Evolutionary conservation across 1,139 yeast species (phyloP), one percentile per base, ranked within the genome.

Genomic region (Fermentozyma sake): DNA sequence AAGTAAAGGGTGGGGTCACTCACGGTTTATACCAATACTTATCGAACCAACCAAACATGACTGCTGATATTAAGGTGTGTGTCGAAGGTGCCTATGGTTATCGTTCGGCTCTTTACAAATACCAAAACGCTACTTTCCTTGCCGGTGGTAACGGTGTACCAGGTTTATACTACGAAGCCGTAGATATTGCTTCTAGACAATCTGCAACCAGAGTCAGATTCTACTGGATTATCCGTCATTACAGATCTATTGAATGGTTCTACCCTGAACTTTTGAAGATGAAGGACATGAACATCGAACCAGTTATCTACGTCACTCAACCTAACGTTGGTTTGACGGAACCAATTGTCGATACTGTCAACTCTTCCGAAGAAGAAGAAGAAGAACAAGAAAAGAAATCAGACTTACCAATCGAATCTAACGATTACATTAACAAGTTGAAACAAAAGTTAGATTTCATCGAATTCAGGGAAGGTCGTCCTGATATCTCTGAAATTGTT

Each of bases 131-230:
- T 3, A 50, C 79, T 12, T 60, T 81, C 26, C 42, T 81, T 29
- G 76, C 67, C 2, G 83, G 87, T 36, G 91, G 91, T 27, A 79
- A 79, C 34, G 95, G 94, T 41, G 67, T 84, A 38, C 82, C 94
- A 2, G 68, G 68, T 14, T 41, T 61, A 27, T 62, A 52, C 37
- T 48, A 55, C 16, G 62, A 61, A 40, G 62, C 61, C 10, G 38
- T 41, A 23, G 45, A 46, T 24, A 39, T 58, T 31, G 53, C 52
- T 32, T 36, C 27, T n/a, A 31, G 32, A 20, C 30, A 26, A 18
- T 30, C 33, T 18, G 22, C 33, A 5, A 22, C 33, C 2, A 33
- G 35, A 28, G 47, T 64, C 24, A 64, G 68, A 46, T 47, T 75
- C 15, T 58, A 66, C 44, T 70, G 79, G 76, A 55, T 60, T 13